Evolutionary conservation across 2,329 filamentous ascomycete genomes (phyloP).

Genomic region (Bipolaris gigantea): DNA sequence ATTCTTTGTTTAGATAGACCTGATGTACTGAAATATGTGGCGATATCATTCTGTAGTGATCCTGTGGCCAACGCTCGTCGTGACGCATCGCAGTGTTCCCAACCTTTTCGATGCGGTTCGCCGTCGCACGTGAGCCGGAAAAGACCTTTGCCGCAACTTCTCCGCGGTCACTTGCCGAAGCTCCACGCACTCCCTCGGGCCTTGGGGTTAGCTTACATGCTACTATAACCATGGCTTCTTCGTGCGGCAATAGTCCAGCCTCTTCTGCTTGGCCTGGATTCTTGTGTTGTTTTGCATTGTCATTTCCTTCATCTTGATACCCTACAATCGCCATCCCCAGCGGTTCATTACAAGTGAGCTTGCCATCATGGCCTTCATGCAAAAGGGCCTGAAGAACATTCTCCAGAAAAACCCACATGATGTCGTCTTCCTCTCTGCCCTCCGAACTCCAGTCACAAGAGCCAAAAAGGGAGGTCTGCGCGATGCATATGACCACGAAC

Average conservation of each 20-base stretch:
- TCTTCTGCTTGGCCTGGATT: constrained; percentile 4
- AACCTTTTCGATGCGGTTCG: constrained; percentile 10
- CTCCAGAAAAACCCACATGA: constrained; percentile 78
- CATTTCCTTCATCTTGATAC: constrained; percentile 6
- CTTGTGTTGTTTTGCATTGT: not conserved
- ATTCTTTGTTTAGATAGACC: not conserved
- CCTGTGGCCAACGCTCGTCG: not conserved
- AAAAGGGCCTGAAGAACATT: constrained; percentile 71
- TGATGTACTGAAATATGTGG: not conserved
- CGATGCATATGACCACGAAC: constrained; percentile 87
- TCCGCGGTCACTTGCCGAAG: constrained; percentile 42
- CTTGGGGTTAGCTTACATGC: constrained; percentile 27
- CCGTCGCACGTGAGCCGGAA: constrained; percentile 24
- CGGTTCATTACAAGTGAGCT: constrained; percentile 13
- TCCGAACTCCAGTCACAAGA: constrained; percentile 83
- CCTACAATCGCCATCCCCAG: constrained; percentile 11
- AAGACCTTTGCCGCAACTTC: constrained; percentile 30
- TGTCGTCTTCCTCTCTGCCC: constrained; percentile 84
- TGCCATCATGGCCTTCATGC: constrained; percentile 49
- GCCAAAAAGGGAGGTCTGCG: constrained; percentile 82
- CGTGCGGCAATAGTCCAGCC: constrained; percentile 13
- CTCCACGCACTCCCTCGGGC: constrained; percentile 28
- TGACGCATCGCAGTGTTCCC: constrained; percentile 7
- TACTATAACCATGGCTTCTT: constrained; percentile 24
- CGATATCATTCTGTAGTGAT: not conserved